Conservation (phyloP, 768 basidiomycete genomes). For the Leucosporidium scottii region DNA sequence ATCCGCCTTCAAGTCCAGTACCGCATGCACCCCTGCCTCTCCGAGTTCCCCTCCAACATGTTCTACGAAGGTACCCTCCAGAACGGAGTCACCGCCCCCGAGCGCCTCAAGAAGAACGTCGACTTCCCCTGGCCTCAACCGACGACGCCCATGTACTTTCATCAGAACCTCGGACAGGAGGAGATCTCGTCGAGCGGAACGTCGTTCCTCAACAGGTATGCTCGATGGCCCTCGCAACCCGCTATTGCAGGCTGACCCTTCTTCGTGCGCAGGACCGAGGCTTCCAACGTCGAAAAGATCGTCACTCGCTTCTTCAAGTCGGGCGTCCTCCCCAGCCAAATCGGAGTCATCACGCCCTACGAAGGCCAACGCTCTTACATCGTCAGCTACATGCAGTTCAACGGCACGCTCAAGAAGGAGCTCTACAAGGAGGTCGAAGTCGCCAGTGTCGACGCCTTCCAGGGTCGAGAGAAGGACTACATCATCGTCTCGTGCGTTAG, state of each 20-base stretch:
- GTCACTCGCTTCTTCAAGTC: conserved; percentile 99
- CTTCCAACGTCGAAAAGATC: conserved; percentile 98
- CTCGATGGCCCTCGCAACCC: background rate
- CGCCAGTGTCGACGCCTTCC: conserved; percentile 97
- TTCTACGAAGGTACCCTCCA: conserved; percentile 98
- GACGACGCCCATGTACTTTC: conserved; percentile 99
- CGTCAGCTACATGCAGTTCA: conserved; percentile 99
- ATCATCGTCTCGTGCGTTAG: conserved; percentile 96
- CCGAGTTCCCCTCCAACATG: conserved; percentile 99
- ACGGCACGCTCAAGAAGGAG: conserved; percentile 98
- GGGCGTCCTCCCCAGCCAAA: conserved; percentile 88
- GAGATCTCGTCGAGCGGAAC: conserved; percentile 98
- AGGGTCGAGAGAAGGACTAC: conserved; percentile 98
- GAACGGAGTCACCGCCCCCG: conserved; percentile 98
- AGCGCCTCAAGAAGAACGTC: conserved; percentile 92
- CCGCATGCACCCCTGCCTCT: conserved; percentile 98
- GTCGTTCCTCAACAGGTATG: conserved; percentile 87
- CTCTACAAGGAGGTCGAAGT: conserved; percentile 99
- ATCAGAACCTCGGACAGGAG: conserved; percentile 97
- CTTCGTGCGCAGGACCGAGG: conserved; percentile 65
- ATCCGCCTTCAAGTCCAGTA: conserved; percentile 99
- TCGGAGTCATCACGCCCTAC: conserved; percentile 97
- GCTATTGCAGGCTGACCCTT: conserved; percentile 8
- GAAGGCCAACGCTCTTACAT: conserved; percentile 98
- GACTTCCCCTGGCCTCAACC: conserved; percentile 98